Evolutionary conservation across 1,139 yeast species (phyloP).

Genomic region (Debaryomyces psychrophilus): DNA sequence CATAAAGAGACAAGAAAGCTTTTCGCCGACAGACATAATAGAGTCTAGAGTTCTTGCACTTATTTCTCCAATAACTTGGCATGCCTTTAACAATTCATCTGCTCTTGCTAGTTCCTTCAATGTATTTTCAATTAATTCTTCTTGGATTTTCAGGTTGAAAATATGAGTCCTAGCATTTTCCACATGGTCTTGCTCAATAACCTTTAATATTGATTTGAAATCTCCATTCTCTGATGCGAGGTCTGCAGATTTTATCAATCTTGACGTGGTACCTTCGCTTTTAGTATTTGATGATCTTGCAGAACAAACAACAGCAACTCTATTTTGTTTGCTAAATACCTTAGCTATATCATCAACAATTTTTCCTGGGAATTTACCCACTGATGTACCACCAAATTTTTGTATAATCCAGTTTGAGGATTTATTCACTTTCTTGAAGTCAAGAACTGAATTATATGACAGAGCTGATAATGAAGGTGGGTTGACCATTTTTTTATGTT

Average conservation of each 20-base stretch:
- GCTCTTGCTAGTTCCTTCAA: conserved; percentile 68
- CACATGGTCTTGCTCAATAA: conserved; percentile 77
- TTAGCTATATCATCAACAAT: conserved; percentile 85
- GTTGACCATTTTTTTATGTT: conserved; percentile 12
- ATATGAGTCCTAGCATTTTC: conserved; percentile 67
- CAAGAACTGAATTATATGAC: conserved; percentile 49
- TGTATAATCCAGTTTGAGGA: conserved; percentile 80
- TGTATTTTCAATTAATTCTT: conserved; percentile 58
- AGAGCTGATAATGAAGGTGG: conserved; percentile 20
- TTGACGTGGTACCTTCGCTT: conserved; percentile 92
- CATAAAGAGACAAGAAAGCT: conserved; percentile 86
- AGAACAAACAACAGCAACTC: conserved; percentile 95
- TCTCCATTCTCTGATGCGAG: conserved; percentile 62
- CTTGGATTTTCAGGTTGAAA: conserved; percentile 44
- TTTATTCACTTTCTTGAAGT: conserved; percentile 29
- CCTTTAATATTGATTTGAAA: conserved; percentile 54
- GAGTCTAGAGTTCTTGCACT: conserved; percentile 85
- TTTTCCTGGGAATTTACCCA: conserved; percentile 86
- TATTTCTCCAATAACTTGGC: conserved; percentile 89
- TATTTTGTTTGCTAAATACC: conserved; percentile 57
- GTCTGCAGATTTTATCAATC: conserved; percentile 80
- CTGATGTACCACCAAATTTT: conserved; percentile 97
- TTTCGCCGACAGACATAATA: conserved; percentile 93
- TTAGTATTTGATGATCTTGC: conserved; percentile 92
- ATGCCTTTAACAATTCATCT: conserved; percentile 75